phyloP scores from a whole-genome alignment of 2,329 filamentous ascomycete species.

The Aspergillus niger region DNA sequence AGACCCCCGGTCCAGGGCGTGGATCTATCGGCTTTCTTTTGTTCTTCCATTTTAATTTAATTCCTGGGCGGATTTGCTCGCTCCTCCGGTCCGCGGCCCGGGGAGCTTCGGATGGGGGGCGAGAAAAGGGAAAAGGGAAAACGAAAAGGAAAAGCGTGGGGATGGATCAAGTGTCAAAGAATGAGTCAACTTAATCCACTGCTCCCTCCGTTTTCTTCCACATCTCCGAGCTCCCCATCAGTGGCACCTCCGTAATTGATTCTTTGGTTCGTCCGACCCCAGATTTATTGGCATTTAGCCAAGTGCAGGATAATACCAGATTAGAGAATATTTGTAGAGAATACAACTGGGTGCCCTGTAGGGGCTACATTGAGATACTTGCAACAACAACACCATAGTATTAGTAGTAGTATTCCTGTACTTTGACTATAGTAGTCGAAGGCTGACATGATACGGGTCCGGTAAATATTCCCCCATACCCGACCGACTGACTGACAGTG shows the following conservation, averaged over 20 bases:
- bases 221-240: neutral
- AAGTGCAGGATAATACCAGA: too few relatives aligned
- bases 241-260: neutral
- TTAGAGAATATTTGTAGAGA: too few relatives aligned
- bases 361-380: too few relatives aligned
- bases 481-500: too few relatives aligned
- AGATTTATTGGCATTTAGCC: too few relatives aligned
- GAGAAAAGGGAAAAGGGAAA: neutral
- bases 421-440: neutral
- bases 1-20: constrained; percentile 16
- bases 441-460: neutral
- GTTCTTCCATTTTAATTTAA: constrained; percentile 5
- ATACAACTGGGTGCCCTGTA: too few relatives aligned
- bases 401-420: too few relatives aligned
- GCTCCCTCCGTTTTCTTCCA: neutral
- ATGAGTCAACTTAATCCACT: constrained; percentile 7
- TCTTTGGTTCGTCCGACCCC: too few relatives aligned
- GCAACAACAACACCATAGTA: too few relatives aligned
- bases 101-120: constrained; percentile 26
- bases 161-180: constrained; percentile 16
- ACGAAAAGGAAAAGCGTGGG: constrained; percentile 13
- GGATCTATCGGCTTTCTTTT: constrained; percentile 21
- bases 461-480: neutral
- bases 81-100: constrained; percentile 22
- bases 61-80: constrained; percentile 5